phyloP scores from a whole-genome alignment of 768 basidiomycete species.

The Tephrocybe sp. region DNA sequence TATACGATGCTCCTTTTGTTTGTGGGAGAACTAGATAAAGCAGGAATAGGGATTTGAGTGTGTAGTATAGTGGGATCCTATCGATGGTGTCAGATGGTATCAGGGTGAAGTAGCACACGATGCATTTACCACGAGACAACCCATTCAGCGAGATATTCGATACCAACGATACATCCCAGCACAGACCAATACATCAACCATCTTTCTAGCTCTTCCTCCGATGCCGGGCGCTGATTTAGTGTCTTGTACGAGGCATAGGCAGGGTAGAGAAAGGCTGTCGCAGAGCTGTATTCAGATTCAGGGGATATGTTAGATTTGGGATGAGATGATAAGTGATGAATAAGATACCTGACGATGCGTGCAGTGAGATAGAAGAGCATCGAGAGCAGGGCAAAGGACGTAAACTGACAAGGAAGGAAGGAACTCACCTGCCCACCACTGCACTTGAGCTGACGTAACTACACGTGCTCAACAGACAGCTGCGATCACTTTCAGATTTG shows the following conservation, averaged over 20 bases:
- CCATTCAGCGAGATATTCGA: slow-evolving; percentile 89
- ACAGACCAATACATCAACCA: slow-evolving; percentile 99
- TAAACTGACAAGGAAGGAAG: no score
- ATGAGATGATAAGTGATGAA: neutral
- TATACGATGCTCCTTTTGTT: slow-evolving; percentile 81
- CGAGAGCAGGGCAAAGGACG: neutral
- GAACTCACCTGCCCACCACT: no score
- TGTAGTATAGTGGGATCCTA: slow-evolving; percentile 90
- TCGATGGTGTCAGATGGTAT: neutral
- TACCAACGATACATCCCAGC: slow-evolving; percentile 73
- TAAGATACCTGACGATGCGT: slow-evolving; percentile 43
- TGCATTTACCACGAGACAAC: slow-evolving; percentile 78
- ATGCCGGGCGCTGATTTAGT: slow-evolving; percentile 81
- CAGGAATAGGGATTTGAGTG: slow-evolving; percentile 79
- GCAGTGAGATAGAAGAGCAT: slow-evolving; percentile 53
- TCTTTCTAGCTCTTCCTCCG: slow-evolving; percentile 81
- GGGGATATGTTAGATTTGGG: no score
- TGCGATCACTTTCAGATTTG: no score
- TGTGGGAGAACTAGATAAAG: slow-evolving; percentile 91
- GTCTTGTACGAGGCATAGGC: slow-evolving; percentile 97
- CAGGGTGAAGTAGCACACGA: neutral
- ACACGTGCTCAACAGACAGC: neutral
- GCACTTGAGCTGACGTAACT: no score
- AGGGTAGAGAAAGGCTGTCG: slow-evolving; percentile 83
- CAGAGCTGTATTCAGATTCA: slow-evolving; percentile 50